Base-by-base conservation (phyloP, 106 monocot genomes). In the Dendrobium nobile region DNA sequence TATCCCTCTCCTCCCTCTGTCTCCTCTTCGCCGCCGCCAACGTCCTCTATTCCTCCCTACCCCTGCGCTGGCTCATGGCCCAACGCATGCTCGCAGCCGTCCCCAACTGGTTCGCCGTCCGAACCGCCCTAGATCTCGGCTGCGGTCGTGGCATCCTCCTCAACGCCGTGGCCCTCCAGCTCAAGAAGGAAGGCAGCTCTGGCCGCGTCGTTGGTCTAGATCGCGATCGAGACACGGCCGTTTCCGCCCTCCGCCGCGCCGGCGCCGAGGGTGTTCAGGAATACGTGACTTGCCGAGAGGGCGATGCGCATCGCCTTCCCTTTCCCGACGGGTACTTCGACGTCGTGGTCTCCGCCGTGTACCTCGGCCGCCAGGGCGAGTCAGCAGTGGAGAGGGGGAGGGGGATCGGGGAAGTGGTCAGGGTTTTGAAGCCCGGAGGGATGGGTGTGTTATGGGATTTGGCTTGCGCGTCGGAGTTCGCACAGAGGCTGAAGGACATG, bases 241-340 rank as follows among this genome's bases (percentile, higher is more conserved):
- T 93, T n/a, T 85, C 82, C 47, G 93, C 87, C 9, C 86, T 93
- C 22, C 81, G 87, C 41, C 81, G 89, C 18, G 87, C 89, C 5
- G 37, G 82, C 22, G 82, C 85, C 51, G 91, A 90, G 84, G 93
- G 93, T 4, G 93, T 93, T 27, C 81, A 87, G 84, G 87, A 91
- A 78, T 88, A 89, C 75, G 93, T 93, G 47, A 93, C 93, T 9
- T 89, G 93, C 84, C 78, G 93, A 3, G 93, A 93, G 65, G 92
- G 89, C 15, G 89, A 89, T 70, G 82, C 85, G 22, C 56, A 84
- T 56, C 42, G 67, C 26, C 78, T 92, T 19, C 92, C 92, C 33
- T 92, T 92, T 72, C 54, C 87, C 0, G 92, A 92, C 79, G 80
- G 74, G 16, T 86, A 78, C 68, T 89, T 89, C 84, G 89, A 87